Percentiles rank a stretch among this genome's conserved stretches.
Evolutionary conservation across 140 eudicot genomes (phyloP).

Genomic region (Anethum foeniculum): DNA sequence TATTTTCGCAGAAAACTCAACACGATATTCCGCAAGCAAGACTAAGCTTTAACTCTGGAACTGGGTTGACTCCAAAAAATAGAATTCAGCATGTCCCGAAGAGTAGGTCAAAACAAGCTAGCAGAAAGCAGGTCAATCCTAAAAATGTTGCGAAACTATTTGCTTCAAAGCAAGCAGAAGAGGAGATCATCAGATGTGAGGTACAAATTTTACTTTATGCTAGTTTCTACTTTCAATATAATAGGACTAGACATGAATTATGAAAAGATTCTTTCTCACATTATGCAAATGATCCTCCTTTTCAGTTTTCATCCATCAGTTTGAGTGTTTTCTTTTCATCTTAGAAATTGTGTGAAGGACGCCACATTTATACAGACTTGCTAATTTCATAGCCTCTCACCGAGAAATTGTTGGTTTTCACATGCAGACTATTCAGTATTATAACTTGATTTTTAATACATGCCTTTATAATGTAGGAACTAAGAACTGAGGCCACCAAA

Average conservation of each 20-base stretch:
- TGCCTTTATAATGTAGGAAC: constrained; percentile 36
- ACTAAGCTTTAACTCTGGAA: constrained; percentile 34
- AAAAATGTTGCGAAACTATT: constrained; percentile 61
- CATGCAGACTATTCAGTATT: not conserved
- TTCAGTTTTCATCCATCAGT: not conserved
- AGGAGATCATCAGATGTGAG: constrained; percentile 62
- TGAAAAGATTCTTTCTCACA: not conserved
- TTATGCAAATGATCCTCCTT: not conserved
- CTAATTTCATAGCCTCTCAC: not conserved
- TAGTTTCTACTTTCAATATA: not conserved
- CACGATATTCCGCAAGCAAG: constrained; percentile 21
- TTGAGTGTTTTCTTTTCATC: not conserved
- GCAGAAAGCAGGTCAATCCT: constrained; percentile 49
- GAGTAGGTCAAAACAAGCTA: constrained; percentile 34
- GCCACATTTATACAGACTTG: not conserved
- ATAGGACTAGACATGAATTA: not conserved
- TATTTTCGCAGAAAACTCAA: constrained; percentile 17
- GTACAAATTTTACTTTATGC: constrained; percentile 24
- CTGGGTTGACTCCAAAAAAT: constrained; percentile 35
- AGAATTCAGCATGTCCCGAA: constrained; percentile 37
- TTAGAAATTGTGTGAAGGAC: not conserved
- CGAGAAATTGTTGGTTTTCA: not conserved
- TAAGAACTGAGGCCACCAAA: constrained; percentile 39
- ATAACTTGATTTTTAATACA: not conserved
- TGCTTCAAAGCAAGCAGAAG: constrained; percentile 64